Conservation (phyloP, 768 basidiomycete genomes). For the Lentinula edodes region DNA sequence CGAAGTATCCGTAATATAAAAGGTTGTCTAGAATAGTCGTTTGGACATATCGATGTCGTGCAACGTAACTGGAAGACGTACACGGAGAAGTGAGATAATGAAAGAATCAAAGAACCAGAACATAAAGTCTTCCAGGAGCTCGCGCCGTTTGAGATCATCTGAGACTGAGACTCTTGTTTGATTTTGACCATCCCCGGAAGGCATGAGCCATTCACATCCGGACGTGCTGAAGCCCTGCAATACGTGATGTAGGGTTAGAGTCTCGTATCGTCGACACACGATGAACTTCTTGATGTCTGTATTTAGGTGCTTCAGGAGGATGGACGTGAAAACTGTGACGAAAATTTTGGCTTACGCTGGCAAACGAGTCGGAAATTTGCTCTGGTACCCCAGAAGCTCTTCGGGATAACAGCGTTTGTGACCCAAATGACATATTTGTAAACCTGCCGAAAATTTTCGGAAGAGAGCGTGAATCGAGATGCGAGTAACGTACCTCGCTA, state of each 20-base stretch:
- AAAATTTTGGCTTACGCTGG: constrained; percentile 35
- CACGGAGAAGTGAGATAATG: constrained; percentile 73
- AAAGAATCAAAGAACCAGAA: constrained; percentile 94
- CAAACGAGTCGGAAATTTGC: constrained; percentile 58
- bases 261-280: constrained; percentile 73
- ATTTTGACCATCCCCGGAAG: constrained; percentile 27
- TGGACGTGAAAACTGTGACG: neutral
- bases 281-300: constrained; percentile 76
- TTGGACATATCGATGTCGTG: neutral
- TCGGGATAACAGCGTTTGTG: constrained; percentile 68
- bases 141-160: constrained; percentile 72
- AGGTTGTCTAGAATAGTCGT: constrained; percentile 59
- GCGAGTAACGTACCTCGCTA: constrained; percentile 42
- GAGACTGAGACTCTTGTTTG: constrained; percentile 52
- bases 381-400: constrained; percentile 71
- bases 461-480: neutral
- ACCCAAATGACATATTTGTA: constrained; percentile 58
- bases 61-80: constrained; percentile 23
- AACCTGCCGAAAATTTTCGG: constrained; percentile 40
- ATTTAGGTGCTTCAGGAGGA: neutral
- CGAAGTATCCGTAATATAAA: constrained; percentile 91
- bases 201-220: constrained; percentile 77
- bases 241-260: constrained; percentile 66
- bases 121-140: constrained; percentile 83
- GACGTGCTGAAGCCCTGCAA: constrained; percentile 71